phyloP scores from a whole-genome alignment of 2,329 filamentous ascomycete species.

The Botrytis medusae region DNA sequence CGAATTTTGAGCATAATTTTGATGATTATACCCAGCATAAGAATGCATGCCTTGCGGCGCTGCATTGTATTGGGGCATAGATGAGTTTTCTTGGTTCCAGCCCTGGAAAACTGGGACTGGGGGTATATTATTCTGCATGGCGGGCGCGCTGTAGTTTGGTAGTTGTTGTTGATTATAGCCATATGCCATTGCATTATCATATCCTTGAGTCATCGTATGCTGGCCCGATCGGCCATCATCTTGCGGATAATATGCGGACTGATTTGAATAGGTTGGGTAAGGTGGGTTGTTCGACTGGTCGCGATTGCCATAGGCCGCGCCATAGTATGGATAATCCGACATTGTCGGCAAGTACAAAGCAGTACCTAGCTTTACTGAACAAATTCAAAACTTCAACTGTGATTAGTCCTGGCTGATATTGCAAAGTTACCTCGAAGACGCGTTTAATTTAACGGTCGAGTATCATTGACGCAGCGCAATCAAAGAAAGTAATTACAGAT shows the following conservation, averaged over 20 bases:
- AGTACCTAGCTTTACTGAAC: constrained; percentile 13
- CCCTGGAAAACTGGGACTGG: constrained; percentile 38
- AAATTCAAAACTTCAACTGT: background rate
- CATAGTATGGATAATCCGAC: constrained; percentile 51
- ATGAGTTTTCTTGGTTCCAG: constrained; percentile 37
- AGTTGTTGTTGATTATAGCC: constrained; percentile 34
- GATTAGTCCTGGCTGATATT: constrained; percentile 15
- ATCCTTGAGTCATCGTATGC: constrained; percentile 31
- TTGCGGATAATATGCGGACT: constrained; percentile 34
- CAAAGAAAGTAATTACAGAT: constrained; percentile 22
- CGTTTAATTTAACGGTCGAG: constrained; percentile 30
- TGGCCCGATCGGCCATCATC: constrained; percentile 30
- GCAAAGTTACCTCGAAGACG: constrained; percentile 24
- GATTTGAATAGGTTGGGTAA: constrained; percentile 31
- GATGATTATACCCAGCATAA: constrained; percentile 28
- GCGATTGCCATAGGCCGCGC: constrained; percentile 36
- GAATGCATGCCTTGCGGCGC: constrained; percentile 28
- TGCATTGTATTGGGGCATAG: constrained; percentile 30
- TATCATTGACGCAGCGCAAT: constrained; percentile 32
- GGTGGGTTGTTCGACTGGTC: constrained; percentile 32
- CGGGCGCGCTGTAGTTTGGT: constrained; percentile 33
- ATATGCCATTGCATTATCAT: constrained; percentile 35
- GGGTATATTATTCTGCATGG: constrained; percentile 34
- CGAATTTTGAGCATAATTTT: constrained; percentile 30
- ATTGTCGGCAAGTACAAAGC: constrained; percentile 38